A percentile compares a stretch with the other conserved stretches of the same genome.
phyloP scores from a whole-genome alignment of 192 early-diverging fungal genomes.

The Podila epigama region DNA sequence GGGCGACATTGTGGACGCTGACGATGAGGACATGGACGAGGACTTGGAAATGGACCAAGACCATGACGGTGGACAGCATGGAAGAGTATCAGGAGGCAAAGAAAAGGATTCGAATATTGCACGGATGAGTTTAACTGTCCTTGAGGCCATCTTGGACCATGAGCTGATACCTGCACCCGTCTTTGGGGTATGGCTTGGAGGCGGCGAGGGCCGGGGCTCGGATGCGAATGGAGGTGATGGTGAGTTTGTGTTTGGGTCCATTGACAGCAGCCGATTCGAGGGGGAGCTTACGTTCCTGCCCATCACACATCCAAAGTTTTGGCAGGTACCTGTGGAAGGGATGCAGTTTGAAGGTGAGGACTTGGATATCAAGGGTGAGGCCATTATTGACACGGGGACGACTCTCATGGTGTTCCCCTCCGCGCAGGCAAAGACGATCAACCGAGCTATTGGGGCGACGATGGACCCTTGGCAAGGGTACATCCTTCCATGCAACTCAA shows the following conservation, averaged over 20 bases:
- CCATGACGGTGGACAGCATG: no score
- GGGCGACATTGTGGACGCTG: no score
- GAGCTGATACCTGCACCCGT: slow-evolving; percentile 63
- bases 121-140: slow-evolving; percentile 49
- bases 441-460: slow-evolving; percentile 47
- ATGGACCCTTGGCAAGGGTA: slow-evolving; percentile 32
- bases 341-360: slow-evolving; percentile 46
- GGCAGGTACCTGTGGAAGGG: slow-evolving; percentile 61
- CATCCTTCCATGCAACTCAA: slow-evolving; percentile 33
- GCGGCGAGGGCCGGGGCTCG: slow-evolving; percentile 41
- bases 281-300: slow-evolving; percentile 64
- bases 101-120: neutral
- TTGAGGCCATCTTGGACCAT: slow-evolving; percentile 63
- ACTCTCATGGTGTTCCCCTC: slow-evolving; percentile 69
- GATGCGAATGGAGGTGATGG: slow-evolving; percentile 51
- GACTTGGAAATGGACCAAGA: no score
- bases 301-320: slow-evolving; percentile 58
- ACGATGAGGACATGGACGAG: no score
- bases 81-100: no score
- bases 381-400: slow-evolving; percentile 72
- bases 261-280: slow-evolving; percentile 54
- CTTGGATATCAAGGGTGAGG: slow-evolving; percentile 27
- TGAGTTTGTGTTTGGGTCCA: slow-evolving; percentile 67
- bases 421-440: slow-evolving; percentile 56
- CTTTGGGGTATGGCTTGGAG: slow-evolving; percentile 76